Conservation (phyloP, 805 yeast species). For the Candida sanyiensis region DNA sequence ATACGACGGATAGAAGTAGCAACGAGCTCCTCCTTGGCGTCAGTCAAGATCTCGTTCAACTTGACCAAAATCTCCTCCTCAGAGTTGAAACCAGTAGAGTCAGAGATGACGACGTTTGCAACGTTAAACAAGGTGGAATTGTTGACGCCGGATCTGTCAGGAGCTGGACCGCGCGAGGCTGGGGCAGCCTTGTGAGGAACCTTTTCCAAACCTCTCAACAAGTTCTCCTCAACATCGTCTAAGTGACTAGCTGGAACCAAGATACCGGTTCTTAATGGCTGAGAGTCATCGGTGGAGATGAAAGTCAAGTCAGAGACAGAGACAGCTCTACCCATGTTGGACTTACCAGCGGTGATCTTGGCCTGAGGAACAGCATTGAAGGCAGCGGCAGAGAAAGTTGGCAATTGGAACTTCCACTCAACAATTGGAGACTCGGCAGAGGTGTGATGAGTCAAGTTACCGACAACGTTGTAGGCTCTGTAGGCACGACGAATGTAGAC, state of each 20-base stretch:
- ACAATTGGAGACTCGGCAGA: slow-evolving; percentile 58
- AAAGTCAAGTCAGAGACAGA: slow-evolving; percentile 90
- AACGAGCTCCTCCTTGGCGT: slow-evolving; percentile 62
- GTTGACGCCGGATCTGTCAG: slow-evolving; percentile 35
- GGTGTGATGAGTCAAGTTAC: slow-evolving; percentile 60
- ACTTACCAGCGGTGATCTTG: slow-evolving; percentile 36
- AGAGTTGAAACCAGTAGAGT: slow-evolving; percentile 63
- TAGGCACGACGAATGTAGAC: slow-evolving; percentile 95
- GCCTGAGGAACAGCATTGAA: slow-evolving; percentile 62
- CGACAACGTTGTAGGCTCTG: slow-evolving; percentile 88
- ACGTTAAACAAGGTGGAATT: slow-evolving; percentile 60
- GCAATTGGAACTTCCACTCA: slow-evolving; percentile 86
- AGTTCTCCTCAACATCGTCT: slow-evolving; percentile 84
- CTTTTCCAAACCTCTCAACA: slow-evolving; percentile 67
- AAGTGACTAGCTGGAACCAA: slow-evolving; percentile 74
- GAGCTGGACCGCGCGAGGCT: slow-evolving; percentile 39
- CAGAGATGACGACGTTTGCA: slow-evolving; percentile 71
- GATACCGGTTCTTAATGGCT: slow-evolving; percentile 77
- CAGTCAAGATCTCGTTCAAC: slow-evolving; percentile 59
- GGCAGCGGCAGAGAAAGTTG: slow-evolving; percentile 64
- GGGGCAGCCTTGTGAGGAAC: slow-evolving; percentile 45
- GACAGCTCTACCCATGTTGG: slow-evolving; percentile 70
- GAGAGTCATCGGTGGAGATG: slow-evolving; percentile 63
- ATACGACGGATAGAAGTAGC: slow-evolving; percentile 82
- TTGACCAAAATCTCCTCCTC: slow-evolving; percentile 65